Conservation (phyloP, 768 basidiomycete species). For the Suillus subaureus region DNA sequence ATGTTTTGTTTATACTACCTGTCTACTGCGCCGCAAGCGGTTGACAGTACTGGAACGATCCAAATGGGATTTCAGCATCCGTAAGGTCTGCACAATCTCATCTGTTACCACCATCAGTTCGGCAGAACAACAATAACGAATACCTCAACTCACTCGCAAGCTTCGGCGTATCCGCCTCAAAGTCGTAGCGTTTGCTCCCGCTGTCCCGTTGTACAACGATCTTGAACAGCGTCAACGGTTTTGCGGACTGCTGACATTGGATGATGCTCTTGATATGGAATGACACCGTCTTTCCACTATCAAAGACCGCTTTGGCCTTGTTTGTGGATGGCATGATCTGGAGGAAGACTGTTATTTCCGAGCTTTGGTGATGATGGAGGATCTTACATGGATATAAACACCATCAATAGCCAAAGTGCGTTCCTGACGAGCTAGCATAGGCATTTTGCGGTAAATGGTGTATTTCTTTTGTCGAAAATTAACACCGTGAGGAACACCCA, state of each 20-base stretch:
- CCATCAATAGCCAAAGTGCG: slow-evolving; percentile 93
- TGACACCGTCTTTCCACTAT: slow-evolving; percentile 87
- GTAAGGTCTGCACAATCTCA: slow-evolving; percentile 79
- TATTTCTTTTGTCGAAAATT: slow-evolving; percentile 61
- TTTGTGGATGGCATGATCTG: slow-evolving; percentile 90
- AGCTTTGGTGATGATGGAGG: background rate
- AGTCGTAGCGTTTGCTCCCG: slow-evolving; percentile 91
- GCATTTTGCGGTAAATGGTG: slow-evolving; percentile 90
- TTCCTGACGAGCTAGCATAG: slow-evolving; percentile 91
- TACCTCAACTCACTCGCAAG: slow-evolving; percentile 60
- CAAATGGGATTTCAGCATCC: slow-evolving; percentile 60
- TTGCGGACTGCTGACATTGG: slow-evolving; percentile 80
- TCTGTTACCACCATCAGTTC: slow-evolving; percentile 37
- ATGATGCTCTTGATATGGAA: slow-evolving; percentile 90
- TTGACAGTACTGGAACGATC: slow-evolving; percentile 68
- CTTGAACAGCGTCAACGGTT: slow-evolving; percentile 84
- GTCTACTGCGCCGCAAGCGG: slow-evolving; percentile 63
- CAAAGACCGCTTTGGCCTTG: slow-evolving; percentile 79
- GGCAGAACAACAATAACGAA: background rate
- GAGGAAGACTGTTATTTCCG: slow-evolving; percentile 7
- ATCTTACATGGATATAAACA: slow-evolving; percentile 82
- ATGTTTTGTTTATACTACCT: slow-evolving; percentile 40
- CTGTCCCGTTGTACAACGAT: slow-evolving; percentile 77
- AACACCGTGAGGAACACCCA: background rate
- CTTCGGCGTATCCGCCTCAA: slow-evolving; percentile 89